A percentile compares a stretch with the other conserved stretches of the same genome.
Evolutionary conservation across 495 filamentous ascomycete species (phyloP).

Genomic region (Aspergillus kassunensis): DNA sequence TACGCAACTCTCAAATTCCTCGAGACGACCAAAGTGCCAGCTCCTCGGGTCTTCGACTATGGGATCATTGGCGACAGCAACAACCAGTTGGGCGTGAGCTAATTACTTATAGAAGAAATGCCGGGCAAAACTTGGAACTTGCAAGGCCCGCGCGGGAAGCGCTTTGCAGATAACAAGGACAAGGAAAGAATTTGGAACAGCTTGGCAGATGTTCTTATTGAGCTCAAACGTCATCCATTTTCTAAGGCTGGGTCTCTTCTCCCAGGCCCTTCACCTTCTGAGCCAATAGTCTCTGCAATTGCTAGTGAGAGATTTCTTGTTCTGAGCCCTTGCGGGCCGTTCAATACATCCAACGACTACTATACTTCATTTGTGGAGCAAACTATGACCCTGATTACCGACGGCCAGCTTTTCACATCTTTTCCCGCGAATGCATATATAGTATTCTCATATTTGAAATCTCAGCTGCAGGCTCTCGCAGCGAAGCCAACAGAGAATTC

Average conservation of each 20-base stretch:
- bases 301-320: conserved; percentile 22
- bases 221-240: background rate
- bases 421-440: conserved; percentile 24
- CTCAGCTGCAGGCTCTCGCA: background rate
- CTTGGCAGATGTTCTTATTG: background rate
- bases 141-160: conserved; percentile 1
- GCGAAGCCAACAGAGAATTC: background rate
- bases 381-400: conserved; percentile 23
- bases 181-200: background rate
- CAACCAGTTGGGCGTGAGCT: conserved; percentile 29
- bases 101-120: conserved; percentile 40
- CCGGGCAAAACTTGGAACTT: conserved; percentile 25
- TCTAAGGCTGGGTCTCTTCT: background rate
- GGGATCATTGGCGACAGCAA: conserved; percentile 13
- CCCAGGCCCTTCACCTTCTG: background rate
- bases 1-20: background rate
- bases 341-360: conserved; percentile 20
- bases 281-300: conserved; percentile 6
- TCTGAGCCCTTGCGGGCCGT: conserved; percentile 22
- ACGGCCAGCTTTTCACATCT: conserved; percentile 16
- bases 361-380: conserved; percentile 17
- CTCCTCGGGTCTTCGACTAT: conserved; percentile 14
- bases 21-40: background rate
- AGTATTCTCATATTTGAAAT: background rate
- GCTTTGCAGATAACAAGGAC: background rate